Percentiles rank a stretch among this genome's conserved stretches.
Evolutionary conservation across 371 early-diverging fungal genomes (phyloP).

Genomic region (Mortierella sp.): DNA sequence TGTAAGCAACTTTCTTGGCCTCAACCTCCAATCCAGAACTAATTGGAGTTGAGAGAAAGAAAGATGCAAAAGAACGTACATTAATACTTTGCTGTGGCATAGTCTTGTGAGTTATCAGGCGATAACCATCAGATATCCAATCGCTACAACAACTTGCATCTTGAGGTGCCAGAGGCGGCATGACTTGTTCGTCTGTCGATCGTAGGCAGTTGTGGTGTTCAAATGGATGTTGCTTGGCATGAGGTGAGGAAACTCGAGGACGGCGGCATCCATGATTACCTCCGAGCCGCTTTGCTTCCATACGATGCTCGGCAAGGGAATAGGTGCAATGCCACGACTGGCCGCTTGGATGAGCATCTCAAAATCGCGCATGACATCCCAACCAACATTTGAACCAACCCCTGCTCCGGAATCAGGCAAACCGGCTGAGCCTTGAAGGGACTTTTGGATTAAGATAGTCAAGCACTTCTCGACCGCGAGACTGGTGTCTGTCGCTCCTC

Average conservation of each 20-base stretch:
- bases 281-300: conserved; percentile 27
- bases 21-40: conserved; percentile 33
- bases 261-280: conserved; percentile 27
- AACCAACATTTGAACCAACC: conserved; percentile 3
- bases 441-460: conserved; percentile 17
- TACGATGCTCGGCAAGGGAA: conserved; percentile 38
- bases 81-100: background rate
- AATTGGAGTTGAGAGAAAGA: background rate
- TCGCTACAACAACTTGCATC: conserved; percentile 19
- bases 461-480: conserved; percentile 37
- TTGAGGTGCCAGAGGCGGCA: conserved; percentile 37
- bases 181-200: conserved; percentile 12
- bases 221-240: conserved; percentile 32
- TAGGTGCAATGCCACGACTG: conserved; percentile 13
- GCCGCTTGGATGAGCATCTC: conserved; percentile 18
- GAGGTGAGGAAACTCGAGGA: conserved; percentile 28
- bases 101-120: background rate
- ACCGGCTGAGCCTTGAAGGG: conserved; percentile 5
- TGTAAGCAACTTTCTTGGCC: conserved; percentile 25
- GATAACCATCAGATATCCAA: too few relatives aligned
- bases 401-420: background rate
- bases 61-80: background rate
- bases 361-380: conserved; percentile 44
- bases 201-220: conserved; percentile 30
- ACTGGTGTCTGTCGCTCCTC: conserved; percentile 28